Evolutionary conservation across 1,284 basidiomycete species (phyloP), one percentile per base, ranked within the genome.

Genomic region (Microbotryomycetes sp.): DNA sequence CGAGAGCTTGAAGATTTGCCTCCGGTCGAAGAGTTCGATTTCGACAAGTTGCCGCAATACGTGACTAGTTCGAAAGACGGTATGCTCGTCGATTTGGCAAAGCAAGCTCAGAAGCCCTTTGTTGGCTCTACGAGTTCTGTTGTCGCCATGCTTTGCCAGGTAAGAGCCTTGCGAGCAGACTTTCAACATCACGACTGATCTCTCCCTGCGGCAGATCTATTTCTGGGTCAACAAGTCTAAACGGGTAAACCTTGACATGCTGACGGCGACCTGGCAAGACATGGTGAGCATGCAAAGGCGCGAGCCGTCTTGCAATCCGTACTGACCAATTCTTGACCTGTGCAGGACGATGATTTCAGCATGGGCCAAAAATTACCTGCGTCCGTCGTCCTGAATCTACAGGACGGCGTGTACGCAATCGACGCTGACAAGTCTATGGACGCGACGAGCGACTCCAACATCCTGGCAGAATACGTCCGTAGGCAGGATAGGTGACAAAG

Each of bases 21-120:
- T 0, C 79, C 83, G 59, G 85, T 91, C 2, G 83, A 83, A n/a
- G 84, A 93, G 53, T 97, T 97, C 71, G 91, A 87, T n/a, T 96
- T 91, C 63, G 84, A 88, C 60, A 83, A 88, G 1, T 75, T 93
- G 0, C 80, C 83, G 3, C 81, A 82, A 0, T 98, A 97, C 70
- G 76, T 90, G 35, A 86, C 81, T 29, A 91, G 91, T 61, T 91
- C 89, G 4, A 78, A 80, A 58, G 94, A 98, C 72, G 73, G 82
- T 64, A 88, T 88, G 61, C 77, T 97, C 5, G 78, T 81, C 59
- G 72, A 75, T 3, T 76, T 96, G 16, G 86, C 88, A 0, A 78
- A 81, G 66, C 74, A 75, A 45, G 79, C 88, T 61, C 74, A 79
- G 0, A 81, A 83, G 48, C 79, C 73, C 45, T 97, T 88, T 73